A percentile compares a stretch with the other conserved stretches of the same genome.
Evolutionary conservation across 2,329 filamentous ascomycete genomes (phyloP).

Genomic region (Apiospora pterosperma): DNA sequence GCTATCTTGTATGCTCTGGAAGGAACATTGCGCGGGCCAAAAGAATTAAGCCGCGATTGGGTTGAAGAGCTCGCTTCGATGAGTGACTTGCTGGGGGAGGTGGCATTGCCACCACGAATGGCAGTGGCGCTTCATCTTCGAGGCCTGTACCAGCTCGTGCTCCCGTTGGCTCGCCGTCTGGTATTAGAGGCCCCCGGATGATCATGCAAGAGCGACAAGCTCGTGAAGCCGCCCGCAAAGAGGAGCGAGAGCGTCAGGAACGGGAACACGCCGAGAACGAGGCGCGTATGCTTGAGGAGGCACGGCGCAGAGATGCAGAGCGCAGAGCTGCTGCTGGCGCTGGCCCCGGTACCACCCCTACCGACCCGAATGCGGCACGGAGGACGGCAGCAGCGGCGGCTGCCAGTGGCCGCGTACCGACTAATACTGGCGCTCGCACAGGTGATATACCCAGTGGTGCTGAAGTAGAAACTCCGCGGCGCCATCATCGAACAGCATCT

Average conservation of each 20-base stretch:
- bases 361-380: background rate
- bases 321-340: slow-evolving; percentile 53
- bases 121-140: slow-evolving; percentile 44
- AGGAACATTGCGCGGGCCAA: slow-evolving; percentile 79
- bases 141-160: slow-evolving; percentile 46
- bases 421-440: background rate
- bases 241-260: slow-evolving; percentile 52
- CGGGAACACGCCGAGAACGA: slow-evolving; percentile 58
- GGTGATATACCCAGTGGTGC: slow-evolving; percentile 11
- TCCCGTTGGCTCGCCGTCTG: slow-evolving; percentile 54
- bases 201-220: slow-evolving; percentile 87
- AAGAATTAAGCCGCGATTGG: slow-evolving; percentile 78
- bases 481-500: slow-evolving; percentile 19
- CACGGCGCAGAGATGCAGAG: slow-evolving; percentile 56
- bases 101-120: slow-evolving; percentile 51
- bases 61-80: slow-evolving; percentile 89
- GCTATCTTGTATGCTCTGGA: slow-evolving; percentile 92
- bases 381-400: slow-evolving; percentile 13
- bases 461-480: slow-evolving; percentile 21
- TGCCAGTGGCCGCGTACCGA: slow-evolving; percentile 15
- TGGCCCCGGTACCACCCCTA: slow-evolving; percentile 24
- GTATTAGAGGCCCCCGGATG: slow-evolving; percentile 80
- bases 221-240: slow-evolving; percentile 64
- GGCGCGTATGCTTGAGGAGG: slow-evolving; percentile 50
- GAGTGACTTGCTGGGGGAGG: slow-evolving; percentile 72